These are phyloP conservation scores for Aspergillus thermomutatus DNA, from an alignment of 2,329 filamentous ascomycete species.

Conservation along the genomic window DNA sequence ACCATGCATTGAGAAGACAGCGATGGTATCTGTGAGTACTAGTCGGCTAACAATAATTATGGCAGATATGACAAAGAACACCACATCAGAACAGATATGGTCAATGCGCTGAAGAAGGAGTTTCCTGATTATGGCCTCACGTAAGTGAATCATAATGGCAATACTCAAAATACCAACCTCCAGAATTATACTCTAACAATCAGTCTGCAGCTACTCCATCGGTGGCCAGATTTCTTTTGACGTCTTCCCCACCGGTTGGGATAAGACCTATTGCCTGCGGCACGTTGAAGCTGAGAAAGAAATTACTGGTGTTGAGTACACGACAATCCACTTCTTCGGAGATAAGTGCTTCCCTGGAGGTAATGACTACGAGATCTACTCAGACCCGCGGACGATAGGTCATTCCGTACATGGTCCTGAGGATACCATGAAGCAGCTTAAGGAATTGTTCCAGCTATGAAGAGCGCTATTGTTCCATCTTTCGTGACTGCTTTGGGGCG, in stretches of 20 bases:
- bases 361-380: slow-evolving; percentile 94
- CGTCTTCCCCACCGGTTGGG: slow-evolving; percentile 94
- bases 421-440: slow-evolving; percentile 76
- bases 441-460: slow-evolving; percentile 72
- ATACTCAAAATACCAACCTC: background rate
- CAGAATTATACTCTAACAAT: background rate
- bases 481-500: background rate
- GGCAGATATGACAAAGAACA: slow-evolving; percentile 68
- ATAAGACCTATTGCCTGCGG: slow-evolving; percentile 94
- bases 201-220: slow-evolving; percentile 70
- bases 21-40: background rate
- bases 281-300: slow-evolving; percentile 82
- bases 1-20: background rate
- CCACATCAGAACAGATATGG: slow-evolving; percentile 72
- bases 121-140: slow-evolving; percentile 84
- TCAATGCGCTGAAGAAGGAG: slow-evolving; percentile 70
- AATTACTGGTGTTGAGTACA: slow-evolving; percentile 63
- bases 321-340: slow-evolving; percentile 93
- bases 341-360: slow-evolving; percentile 91
- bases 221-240: slow-evolving; percentile 98
- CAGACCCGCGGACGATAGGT: slow-evolving; percentile 74
- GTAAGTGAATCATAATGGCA: slow-evolving; percentile 51
- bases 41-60: slow-evolving; percentile 9
- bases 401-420: slow-evolving; percentile 79
- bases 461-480: background rate